Evolutionary conservation across 441 rosid genomes (phyloP).

Genomic region (Sinapis alba): DNA sequence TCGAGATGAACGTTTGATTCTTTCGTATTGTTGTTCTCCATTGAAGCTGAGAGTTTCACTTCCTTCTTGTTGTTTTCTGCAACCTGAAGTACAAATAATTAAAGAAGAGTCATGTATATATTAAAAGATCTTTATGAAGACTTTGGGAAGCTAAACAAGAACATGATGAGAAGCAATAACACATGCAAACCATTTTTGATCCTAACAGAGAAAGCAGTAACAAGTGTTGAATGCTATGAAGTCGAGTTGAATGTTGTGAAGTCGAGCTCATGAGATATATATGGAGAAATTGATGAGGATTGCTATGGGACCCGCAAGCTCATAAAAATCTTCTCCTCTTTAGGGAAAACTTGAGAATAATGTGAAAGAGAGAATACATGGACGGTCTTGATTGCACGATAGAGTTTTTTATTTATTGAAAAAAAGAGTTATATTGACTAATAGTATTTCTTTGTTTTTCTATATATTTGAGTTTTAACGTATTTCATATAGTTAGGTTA

Average conservation of each 20-base stretch:
- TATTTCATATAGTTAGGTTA: constrained; percentile 31
- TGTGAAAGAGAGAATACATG: constrained; percentile 32
- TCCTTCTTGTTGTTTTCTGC: constrained; percentile 43
- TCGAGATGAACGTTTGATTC: constrained; percentile 44
- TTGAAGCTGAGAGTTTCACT: constrained; percentile 38
- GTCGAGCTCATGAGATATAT: constrained; percentile 38
- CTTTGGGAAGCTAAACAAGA: constrained; percentile 1
- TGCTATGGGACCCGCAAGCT: constrained; percentile 19
- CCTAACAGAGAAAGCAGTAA: background rate
- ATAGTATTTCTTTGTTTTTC: background rate
- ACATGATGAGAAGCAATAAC: background rate
- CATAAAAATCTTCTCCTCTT: constrained; percentile 20
- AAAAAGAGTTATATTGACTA: background rate
- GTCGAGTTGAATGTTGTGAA: constrained; percentile 20
- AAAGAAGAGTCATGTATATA: background rate
- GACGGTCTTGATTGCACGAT: constrained; percentile 37
- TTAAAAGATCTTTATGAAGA: background rate
- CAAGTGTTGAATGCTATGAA: constrained; percentile 33
- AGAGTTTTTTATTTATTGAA: background rate
- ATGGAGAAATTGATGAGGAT: constrained; percentile 27
- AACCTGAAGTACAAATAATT: constrained; percentile 43
- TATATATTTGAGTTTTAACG: constrained; percentile 5
- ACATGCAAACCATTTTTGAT: constrained; percentile 34
- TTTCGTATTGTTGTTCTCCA: constrained; percentile 41
- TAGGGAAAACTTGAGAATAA: background rate